phyloP scores from a whole-genome alignment of 2,329 filamentous ascomycete genomes.

The Cryphonectria naterciae region DNA sequence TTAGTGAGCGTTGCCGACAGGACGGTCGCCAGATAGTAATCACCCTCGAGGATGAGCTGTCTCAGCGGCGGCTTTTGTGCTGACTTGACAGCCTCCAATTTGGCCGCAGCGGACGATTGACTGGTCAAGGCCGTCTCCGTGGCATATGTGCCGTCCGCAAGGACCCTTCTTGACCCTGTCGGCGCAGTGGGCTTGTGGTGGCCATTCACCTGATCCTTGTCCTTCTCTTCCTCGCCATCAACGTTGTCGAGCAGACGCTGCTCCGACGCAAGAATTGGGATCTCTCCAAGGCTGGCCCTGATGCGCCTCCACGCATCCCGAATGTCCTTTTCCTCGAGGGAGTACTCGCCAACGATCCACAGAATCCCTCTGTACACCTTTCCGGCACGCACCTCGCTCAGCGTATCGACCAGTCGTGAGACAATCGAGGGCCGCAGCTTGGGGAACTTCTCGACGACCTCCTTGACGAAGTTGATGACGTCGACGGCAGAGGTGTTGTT shows the following conservation, averaged over 20 bases:
- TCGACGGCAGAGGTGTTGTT: constrained; percentile 97
- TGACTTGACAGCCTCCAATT: constrained; percentile 93
- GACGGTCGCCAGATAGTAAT: constrained; percentile 94
- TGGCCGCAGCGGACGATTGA: constrained; percentile 85
- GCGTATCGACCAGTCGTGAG: constrained; percentile 82
- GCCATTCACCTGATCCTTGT: constrained; percentile 73
- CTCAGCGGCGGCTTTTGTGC: constrained; percentile 94
- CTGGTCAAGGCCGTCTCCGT: constrained; percentile 96
- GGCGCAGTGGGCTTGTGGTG: constrained; percentile 76
- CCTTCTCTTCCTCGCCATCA: constrained; percentile 67
- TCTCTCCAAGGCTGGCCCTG: constrained; percentile 89
- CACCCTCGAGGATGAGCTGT: constrained; percentile 93
- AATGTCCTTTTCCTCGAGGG: constrained; percentile 90
- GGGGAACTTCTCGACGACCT: constrained; percentile 98
- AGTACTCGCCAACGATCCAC: constrained; percentile 98
- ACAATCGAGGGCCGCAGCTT: constrained; percentile 86
- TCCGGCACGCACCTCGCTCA: constrained; percentile 90
- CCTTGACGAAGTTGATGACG: constrained; percentile 98
- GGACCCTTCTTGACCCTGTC: constrained; percentile 84
- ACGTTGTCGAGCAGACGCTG: constrained; percentile 88
- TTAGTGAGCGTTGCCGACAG: constrained; percentile 96
- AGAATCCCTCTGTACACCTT: constrained; percentile 97
- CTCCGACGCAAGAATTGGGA: constrained; percentile 93
- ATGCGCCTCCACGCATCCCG: constrained; percentile 97
- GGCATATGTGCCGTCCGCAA: constrained; percentile 96